These are phyloP conservation scores for Nyssa sinensis DNA, from an alignment of 148 eudicot genomes.

Conservation along the genomic window DNA sequence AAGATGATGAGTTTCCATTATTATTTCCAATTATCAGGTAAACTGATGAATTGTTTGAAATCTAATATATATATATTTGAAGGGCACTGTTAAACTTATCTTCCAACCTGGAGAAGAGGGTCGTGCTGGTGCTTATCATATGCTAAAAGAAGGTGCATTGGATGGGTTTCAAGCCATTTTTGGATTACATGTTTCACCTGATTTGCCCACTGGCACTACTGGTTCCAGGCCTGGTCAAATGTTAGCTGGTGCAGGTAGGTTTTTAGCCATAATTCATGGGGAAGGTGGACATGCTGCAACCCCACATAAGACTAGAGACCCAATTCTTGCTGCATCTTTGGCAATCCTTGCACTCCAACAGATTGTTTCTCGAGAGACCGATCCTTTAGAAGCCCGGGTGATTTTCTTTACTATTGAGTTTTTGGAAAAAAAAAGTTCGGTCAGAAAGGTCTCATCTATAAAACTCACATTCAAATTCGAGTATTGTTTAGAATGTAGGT, in stretches of 20 bases:
- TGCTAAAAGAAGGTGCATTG: constrained; percentile 43
- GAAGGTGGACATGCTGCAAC: constrained; percentile 20
- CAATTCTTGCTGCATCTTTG: constrained; percentile 30
- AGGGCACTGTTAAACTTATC: constrained; percentile 45
- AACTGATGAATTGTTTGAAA: background rate
- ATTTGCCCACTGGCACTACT: constrained; percentile 21
- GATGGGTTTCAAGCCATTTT: constrained; percentile 41
- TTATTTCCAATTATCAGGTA: background rate
- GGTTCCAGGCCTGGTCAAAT: constrained; percentile 32
- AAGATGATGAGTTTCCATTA: background rate
- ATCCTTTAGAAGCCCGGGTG: constrained; percentile 34
- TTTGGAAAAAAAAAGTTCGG: too few relatives aligned
- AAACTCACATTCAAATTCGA: too few relatives aligned
- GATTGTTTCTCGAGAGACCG: constrained; percentile 37
- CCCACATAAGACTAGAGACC: constrained; percentile 20
- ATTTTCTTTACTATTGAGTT: too few relatives aligned
- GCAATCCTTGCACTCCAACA: constrained; percentile 34
- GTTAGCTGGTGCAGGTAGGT: constrained; percentile 28
- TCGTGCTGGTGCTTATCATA: constrained; percentile 42
- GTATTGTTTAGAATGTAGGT: too few relatives aligned
- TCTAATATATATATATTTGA: background rate
- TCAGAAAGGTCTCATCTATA: too few relatives aligned
- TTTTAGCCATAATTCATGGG: constrained; percentile 21
- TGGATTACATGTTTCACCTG: constrained; percentile 32
- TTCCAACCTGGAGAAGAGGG: constrained; percentile 53